Conservation (phyloP, 192 early-diverging fungal genomes). For the Podila epigama region DNA sequence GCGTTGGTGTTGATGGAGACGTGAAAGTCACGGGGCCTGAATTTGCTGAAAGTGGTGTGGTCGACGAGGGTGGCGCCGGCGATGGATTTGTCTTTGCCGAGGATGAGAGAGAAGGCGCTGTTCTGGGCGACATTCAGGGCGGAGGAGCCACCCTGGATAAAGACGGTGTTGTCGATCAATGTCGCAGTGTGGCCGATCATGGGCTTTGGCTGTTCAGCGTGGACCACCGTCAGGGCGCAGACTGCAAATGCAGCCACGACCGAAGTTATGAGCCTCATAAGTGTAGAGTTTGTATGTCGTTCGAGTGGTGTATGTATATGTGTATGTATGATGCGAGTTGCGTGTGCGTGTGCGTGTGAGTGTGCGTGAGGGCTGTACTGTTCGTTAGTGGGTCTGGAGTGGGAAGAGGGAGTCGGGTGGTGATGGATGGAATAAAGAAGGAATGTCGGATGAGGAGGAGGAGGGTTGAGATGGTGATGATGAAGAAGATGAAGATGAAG, state of each 20-base stretch:
- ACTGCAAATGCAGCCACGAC: slow-evolving; percentile 8
- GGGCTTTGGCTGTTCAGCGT: slow-evolving; percentile 1
- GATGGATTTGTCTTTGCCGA: not conserved
- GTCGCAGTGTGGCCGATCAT: slow-evolving; percentile 22
- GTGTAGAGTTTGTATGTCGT: not conserved
- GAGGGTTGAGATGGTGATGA: not conserved
- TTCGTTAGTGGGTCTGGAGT: too few relatives aligned
- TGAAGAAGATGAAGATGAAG: not conserved
- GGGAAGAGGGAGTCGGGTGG: slow-evolving; percentile 8
- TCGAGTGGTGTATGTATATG: not conserved
- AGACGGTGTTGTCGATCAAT: slow-evolving; percentile 21
- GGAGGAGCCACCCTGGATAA: slow-evolving; percentile 26
- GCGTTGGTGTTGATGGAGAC: not conserved
- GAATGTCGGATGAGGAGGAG: not conserved
- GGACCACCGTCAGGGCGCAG: not conserved
- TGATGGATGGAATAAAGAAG: not conserved
- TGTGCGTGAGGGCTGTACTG: too few relatives aligned
- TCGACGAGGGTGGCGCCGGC: slow-evolving; percentile 2
- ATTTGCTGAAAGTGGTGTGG: not conserved
- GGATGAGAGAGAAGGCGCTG: slow-evolving; percentile 17
- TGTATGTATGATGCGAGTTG: not conserved
- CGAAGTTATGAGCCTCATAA: slow-evolving; percentile 1
- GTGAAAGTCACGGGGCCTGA: slow-evolving; percentile 12
- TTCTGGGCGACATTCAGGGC: not conserved
- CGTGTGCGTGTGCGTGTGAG: too few relatives aligned